Evolutionary conservation across 176 grass and related monocot genomes (phyloP), one percentile per base, ranked within the genome.

Genomic region (Chloris gayana): DNA sequence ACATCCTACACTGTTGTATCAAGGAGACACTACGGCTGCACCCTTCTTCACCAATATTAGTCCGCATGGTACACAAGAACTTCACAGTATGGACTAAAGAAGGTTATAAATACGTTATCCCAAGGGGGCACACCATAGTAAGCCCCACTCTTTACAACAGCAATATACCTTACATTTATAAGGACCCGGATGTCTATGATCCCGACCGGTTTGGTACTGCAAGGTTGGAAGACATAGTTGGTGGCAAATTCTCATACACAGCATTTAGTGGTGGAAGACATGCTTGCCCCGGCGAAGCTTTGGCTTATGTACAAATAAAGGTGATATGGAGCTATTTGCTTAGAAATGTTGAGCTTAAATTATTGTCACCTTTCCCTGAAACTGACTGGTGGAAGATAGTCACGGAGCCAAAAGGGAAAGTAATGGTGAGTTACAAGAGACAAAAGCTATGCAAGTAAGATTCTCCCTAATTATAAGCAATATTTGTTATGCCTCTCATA

Each of bases 281-380:
- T 44, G 74, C 74, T 7, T 62, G 74, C 9, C 0, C 4, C 3
- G 74, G 74, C 4, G 74, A 76, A 41, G 15, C 57, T 27, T 76
- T 29, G 4, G 35, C 74, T 1, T 76, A 76, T 12, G 26, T 42
- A 9, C 57, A 76, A 37, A 59, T 75, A 9, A 75, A 60, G 72
- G 72, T 74, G 21, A 37, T 57, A 74, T 74, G 71, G 71, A 75
- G 53, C 7, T 14, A 75, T 41, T 60, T 75, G 11, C 13, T 75
- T 0, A 59, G 73, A 51, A 75, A 75, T 3, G 39, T 60, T 60
- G 73, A 75, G 22, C 73, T 75, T 11, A 59, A 59, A 18, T 60
- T 75, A 14, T 13, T 41, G 2, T 75, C 53, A 4, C 53, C 53
- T 17, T 75, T 75, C 31, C 73, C 73, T 7, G 11, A 13, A 22